phyloP scores from a whole-genome alignment of 208 protist genomes.

The Sergeia podlipaevii region DNA sequence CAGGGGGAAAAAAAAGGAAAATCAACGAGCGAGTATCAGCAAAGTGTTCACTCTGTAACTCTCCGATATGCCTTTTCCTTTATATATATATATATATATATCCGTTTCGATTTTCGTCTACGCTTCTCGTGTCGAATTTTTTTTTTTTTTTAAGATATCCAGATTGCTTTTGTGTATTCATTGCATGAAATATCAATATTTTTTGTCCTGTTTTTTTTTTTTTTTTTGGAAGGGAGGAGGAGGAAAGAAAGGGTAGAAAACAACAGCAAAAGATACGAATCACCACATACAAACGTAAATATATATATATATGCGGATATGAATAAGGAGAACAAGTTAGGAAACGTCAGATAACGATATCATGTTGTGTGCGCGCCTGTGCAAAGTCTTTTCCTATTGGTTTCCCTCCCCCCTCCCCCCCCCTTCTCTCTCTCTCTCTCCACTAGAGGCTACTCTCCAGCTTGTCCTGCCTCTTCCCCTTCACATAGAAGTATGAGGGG shows the following conservation, averaged over 20 bases:
- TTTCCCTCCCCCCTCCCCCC: not conserved
- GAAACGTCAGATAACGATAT: not conserved
- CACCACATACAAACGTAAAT: not conserved
- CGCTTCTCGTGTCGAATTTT: too few relatives aligned
- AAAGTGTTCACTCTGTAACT: too few relatives aligned
- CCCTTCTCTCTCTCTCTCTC: not conserved
- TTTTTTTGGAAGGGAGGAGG: not conserved
- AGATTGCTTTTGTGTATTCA: too few relatives aligned
- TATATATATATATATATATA: too few relatives aligned
- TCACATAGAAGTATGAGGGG: constrained; percentile 77
- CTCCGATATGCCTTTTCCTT: too few relatives aligned
- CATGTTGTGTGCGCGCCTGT: too few relatives aligned
- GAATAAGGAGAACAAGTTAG: too few relatives aligned
- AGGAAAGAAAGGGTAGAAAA: not conserved
- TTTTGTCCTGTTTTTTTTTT: not conserved
- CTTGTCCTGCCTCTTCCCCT: constrained; percentile 65
- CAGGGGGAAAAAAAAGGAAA: too few relatives aligned
- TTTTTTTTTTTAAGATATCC: too few relatives aligned
- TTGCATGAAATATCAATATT: too few relatives aligned
- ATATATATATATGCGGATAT: not conserved
- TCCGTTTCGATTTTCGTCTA: too few relatives aligned
- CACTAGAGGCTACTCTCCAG: constrained; percentile 64
- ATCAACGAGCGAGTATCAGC: too few relatives aligned
- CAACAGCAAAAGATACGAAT: not conserved
- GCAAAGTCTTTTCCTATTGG: not conserved